Percentiles rank a stretch among this genome's conserved stretches.
phyloP scores from a whole-genome alignment of 805 yeast species.

The Hanseniaspora thailandica region DNA sequence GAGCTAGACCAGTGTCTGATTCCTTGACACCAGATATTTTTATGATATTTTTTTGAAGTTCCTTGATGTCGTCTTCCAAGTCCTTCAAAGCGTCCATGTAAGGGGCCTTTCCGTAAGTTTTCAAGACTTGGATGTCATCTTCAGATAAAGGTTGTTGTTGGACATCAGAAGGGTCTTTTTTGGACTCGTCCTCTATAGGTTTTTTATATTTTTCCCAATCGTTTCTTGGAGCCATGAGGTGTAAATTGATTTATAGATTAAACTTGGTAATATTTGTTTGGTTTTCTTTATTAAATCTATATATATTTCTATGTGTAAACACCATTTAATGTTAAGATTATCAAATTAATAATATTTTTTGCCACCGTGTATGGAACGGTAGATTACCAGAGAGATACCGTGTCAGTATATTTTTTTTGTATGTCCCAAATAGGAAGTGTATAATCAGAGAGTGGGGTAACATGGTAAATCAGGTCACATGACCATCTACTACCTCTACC shows the following conservation, averaged over 20 bases:
- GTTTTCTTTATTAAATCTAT: background rate
- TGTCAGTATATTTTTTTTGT: background rate
- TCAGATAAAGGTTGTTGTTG: constrained; percentile 72
- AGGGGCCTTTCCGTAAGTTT: constrained; percentile 96
- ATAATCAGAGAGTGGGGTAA: background rate
- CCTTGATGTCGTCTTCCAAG: constrained; percentile 77
- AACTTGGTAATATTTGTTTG: background rate
- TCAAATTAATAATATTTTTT: background rate
- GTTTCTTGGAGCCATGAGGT: constrained; percentile 89
- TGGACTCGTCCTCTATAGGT: constrained; percentile 59
- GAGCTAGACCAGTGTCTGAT: constrained; percentile 94
- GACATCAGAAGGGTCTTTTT: constrained; percentile 43
- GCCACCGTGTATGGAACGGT: background rate
- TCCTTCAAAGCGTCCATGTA: constrained; percentile 70
- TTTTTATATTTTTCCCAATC: constrained; percentile 97
- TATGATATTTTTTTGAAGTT: constrained; percentile 74
- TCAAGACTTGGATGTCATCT: constrained; percentile 93
- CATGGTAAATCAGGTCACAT: background rate
- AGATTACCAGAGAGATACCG: no score
- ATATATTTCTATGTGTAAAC: background rate
- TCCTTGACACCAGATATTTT: constrained; percentile 91
- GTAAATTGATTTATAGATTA: constrained; percentile 12
- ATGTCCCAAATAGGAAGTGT: background rate
- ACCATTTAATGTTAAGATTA: background rate
- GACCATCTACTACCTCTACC: background rate